These are phyloP conservation scores for Fusarium incarnatum DNA, from an alignment of 2,329 filamentous ascomycete species.

Conservation along the genomic window DNA sequence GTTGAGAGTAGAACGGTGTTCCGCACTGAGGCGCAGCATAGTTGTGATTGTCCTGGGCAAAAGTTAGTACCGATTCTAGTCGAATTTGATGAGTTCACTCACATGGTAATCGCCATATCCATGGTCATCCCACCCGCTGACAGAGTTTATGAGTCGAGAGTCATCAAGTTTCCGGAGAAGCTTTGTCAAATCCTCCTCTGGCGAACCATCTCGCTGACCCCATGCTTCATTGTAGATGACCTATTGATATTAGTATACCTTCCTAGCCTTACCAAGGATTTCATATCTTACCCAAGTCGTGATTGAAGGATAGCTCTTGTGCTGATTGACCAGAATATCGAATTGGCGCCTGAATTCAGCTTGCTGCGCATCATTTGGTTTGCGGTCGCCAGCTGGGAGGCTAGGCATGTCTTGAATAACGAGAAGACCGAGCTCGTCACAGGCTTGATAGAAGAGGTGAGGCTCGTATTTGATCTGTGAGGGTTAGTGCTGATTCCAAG, in stretches of 20 bases:
- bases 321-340: slow-evolving; percentile 68
- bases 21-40: slow-evolving; percentile 79
- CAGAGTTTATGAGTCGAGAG: slow-evolving; percentile 71
- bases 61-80: not conserved
- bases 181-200: slow-evolving; percentile 66
- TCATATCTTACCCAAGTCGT: slow-evolving; percentile 13
- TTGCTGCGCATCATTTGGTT: slow-evolving; percentile 63
- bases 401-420: slow-evolving; percentile 81
- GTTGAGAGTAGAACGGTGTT: slow-evolving; percentile 72
- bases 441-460: slow-evolving; percentile 75
- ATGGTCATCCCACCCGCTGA: slow-evolving; percentile 75
- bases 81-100: fast-evolving
- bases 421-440: slow-evolving; percentile 72
- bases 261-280: fast-evolving
- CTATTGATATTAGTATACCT: not conserved
- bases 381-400: slow-evolving; percentile 51
- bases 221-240: slow-evolving; percentile 36
- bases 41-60: slow-evolving; percentile 71
- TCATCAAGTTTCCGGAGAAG: slow-evolving; percentile 69
- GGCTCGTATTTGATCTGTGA: slow-evolving; percentile 73
- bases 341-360: slow-evolving; percentile 74
- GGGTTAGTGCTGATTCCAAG: fast-evolving
- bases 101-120: slow-evolving; percentile 70
- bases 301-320: slow-evolving; percentile 33
- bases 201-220: slow-evolving; percentile 25